Base-by-base conservation (phyloP, 495 filamentous ascomycete genomes). In the Paragyromitra xinjiangensis region DNA sequence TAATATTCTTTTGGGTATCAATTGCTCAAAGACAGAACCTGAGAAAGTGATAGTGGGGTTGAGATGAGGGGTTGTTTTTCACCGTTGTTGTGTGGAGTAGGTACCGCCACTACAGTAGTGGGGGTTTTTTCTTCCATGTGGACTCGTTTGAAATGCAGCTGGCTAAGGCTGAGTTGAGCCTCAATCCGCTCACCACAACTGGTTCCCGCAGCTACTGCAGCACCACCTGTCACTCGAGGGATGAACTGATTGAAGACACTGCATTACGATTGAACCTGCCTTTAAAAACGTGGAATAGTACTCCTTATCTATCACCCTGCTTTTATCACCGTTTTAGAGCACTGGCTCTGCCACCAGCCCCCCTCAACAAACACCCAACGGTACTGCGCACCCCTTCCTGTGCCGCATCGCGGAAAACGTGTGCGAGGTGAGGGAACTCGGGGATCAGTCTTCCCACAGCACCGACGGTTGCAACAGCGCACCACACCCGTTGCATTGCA, bases 51-150 rank as follows among this genome's bases (percentile, higher is more conserved):
- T 77, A 45, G 74, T 77, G 74, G 74, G 61, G 74, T 73, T 42
- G 51, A 61, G 74, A 66, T 77, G 74, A 77, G 74, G 74, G 74
- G 74, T 75, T 58, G 45, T 22, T 68, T 55, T 66, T 19, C n/a
- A 19, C 45, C 40, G 53, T 24, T 58, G 48, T 19, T 34, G 42
- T 45, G 44, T 48, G 44, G 44, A 48, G 44, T 61, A 8, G 19
- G 69, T 58, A 56, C 39, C 29, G 39, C 19, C 59, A 42, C 69
- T 44, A 22, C 19, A 22, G 19, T 22, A 50, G 59, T 64, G 67
- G 51, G 39, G 67, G 45, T 8, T 45, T 51, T 55, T n/a, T 44
- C 24, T 11, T 45, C 53, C 39, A 37, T 50, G 39, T 63, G 26
- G 65, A 39, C 65, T 42, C 12, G 45, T 70, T 64, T 44, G 19